Evolutionary conservation across 331 rosid species (phyloP).

Genomic region (Ulmus americana): DNA sequence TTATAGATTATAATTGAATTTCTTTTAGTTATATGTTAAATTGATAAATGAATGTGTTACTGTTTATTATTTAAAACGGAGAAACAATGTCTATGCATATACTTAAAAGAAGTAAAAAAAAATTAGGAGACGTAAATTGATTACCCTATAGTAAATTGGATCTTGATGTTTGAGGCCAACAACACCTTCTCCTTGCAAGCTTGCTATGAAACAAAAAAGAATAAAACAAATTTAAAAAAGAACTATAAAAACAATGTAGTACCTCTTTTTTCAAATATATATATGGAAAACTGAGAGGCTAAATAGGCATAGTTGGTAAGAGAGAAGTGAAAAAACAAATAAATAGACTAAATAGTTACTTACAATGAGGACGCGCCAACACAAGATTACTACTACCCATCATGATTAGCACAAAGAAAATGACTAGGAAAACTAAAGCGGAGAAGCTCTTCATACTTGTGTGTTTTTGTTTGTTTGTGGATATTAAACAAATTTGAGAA

Average conservation of each 20-base stretch:
- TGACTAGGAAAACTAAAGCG: conserved; percentile 19
- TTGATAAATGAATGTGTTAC: too few species aligned
- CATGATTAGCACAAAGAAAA: conserved; percentile 42
- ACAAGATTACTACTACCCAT: conserved; percentile 38
- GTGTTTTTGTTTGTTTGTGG: background rate
- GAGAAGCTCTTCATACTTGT: conserved; percentile 38
- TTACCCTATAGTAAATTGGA: conserved; percentile 2
- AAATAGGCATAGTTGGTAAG: too few species aligned
- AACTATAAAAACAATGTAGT: background rate
- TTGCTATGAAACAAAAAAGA: background rate
- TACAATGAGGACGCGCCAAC: conserved; percentile 39
- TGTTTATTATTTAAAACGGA: too few species aligned
- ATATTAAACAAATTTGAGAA: background rate
- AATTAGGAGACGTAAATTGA: background rate
- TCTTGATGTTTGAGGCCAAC: background rate
- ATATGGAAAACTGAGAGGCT: background rate
- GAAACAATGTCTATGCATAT: too few species aligned
- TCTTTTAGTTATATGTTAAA: too few species aligned
- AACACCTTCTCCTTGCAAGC: background rate
- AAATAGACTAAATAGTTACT: conserved; percentile 2
- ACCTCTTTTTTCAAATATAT: background rate
- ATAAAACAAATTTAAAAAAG: background rate
- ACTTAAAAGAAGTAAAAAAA: too few species aligned
- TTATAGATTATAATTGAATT: too few species aligned
- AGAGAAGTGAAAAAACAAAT: background rate